Evolutionary conservation across 345 rosid species (phyloP), one percentile per base, ranked within the genome.

Genomic region (Pistacia integerrima): DNA sequence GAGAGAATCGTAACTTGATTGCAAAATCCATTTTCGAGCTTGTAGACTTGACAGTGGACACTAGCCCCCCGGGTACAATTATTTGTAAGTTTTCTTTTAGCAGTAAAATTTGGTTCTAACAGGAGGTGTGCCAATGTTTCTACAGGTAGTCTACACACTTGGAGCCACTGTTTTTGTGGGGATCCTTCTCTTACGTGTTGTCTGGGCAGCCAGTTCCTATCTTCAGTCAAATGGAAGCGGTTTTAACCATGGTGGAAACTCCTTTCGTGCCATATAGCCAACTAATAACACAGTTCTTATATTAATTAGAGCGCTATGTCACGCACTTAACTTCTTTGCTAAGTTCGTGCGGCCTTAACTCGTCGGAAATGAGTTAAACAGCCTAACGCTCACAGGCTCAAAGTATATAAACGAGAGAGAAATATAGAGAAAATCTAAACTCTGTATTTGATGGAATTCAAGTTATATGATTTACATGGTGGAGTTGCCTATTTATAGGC

Each of bases 61-160:
- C 46, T 41, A 5, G 30, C n/a, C 18, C 28, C 22, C 0, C 48
- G 0, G 48, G 5, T 12, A n/a, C 49, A 12, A 0, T 56, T 33
- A 41, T 55, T 6, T 51, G 46, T 16, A 16, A 57, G 11, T 18
- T 36, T 70, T 3, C 4, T 54, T 20, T 7, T 20, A 65, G 52
- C 33, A 30, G 17, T 67, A 22, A 44, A 30, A 60, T 2, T 25
- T 28, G 4, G 49, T 11, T 5, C 20, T 16, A 17, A 30, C 33
- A 30, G 33, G 33, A 30, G 33, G 2, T 30, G 33, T 30, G 33
- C 2, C 16, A 35, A 22, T 8, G 48, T 38, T 9, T 67, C 78
- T 76, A 38, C 84, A 92, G 94, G 96, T 92, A 59, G 86, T 86
- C 38, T 92, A 97, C 93, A 86, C 85, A 54, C 82, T 91, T 7